phyloP scores from a whole-genome alignment of 345 rosid genomes.

The Ricinus communis region DNA sequence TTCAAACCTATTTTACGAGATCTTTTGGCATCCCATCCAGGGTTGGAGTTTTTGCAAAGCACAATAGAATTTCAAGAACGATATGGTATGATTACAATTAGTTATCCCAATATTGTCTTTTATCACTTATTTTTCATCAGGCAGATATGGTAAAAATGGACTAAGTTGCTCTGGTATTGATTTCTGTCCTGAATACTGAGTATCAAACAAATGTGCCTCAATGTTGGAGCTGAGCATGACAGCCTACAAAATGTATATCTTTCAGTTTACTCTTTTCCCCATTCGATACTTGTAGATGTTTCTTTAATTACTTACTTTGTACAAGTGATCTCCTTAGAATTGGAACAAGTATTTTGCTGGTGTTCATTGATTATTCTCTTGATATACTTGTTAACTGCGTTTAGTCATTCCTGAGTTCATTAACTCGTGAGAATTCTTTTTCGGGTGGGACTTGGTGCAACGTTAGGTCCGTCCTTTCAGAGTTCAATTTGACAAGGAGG shows the following conservation, averaged over 20 bases:
- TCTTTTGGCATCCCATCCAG: conserved; percentile 80
- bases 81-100: conserved; percentile 57
- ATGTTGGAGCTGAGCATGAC: neutral
- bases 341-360: neutral
- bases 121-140: conserved; percentile 14
- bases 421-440: no score
- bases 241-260: neutral
- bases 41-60: conserved; percentile 69
- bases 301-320: neutral
- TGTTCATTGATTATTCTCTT: neutral
- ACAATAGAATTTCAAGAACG: conserved; percentile 87
- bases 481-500: neutral
- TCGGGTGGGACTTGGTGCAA: neutral
- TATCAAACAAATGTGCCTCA: neutral
- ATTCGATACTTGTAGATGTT: neutral
- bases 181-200: neutral
- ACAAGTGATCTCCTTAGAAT: neutral
- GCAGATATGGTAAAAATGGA: neutral
- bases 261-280: neutral
- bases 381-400: neutral
- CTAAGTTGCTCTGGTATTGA: neutral
- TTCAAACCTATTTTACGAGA: conserved; percentile 80
- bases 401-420: neutral
- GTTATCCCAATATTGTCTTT: neutral
- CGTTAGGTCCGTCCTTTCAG: neutral